Conservation (phyloP, 2,329 filamentous ascomycete species). For the Cladophialophora exuberans region DNA sequence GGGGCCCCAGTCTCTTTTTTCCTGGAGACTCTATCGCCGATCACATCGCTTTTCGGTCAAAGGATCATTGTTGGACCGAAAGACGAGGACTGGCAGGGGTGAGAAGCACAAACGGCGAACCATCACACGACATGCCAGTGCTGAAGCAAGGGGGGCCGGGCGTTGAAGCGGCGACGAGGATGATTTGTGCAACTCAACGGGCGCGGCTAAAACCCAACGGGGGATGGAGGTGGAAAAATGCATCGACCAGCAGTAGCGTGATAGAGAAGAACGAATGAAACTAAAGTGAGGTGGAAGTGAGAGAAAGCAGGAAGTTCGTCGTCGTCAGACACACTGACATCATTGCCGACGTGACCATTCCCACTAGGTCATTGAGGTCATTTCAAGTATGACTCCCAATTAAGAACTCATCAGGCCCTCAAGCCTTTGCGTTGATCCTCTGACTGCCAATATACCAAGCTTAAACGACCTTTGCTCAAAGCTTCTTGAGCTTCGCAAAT, state of each 20-base stretch:
- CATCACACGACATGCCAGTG: conserved; percentile 10
- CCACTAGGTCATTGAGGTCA: not conserved
- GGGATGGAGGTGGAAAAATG: not conserved
- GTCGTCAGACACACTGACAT: not conserved
- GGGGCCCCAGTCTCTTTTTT: not conserved
- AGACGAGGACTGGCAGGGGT: not conserved
- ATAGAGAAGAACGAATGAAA: conserved; percentile 1
- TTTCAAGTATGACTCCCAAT: not conserved
- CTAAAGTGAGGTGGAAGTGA: not conserved
- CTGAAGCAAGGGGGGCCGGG: not conserved
- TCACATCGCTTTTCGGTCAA: not conserved
- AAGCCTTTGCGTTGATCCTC: not conserved
- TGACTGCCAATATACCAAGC: not conserved
- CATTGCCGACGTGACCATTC: not conserved
- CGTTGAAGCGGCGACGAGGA: conserved; percentile 4
- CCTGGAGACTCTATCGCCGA: conserved; percentile 3
- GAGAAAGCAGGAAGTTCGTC: not conserved
- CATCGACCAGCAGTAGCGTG: not conserved
- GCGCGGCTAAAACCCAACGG: not conserved
- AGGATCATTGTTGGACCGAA: conserved; percentile 12
- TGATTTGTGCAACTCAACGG: conserved; percentile 6
- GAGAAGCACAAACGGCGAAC: not conserved
- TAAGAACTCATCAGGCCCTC: not conserved
- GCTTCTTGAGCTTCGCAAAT: too few species aligned
- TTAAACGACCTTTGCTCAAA: not conserved